Evolutionary conservation across 2,329 filamentous ascomycete genomes (phyloP), one percentile per base, ranked within the genome.

Genomic region (Tolypocladium ophioglossoides): DNA sequence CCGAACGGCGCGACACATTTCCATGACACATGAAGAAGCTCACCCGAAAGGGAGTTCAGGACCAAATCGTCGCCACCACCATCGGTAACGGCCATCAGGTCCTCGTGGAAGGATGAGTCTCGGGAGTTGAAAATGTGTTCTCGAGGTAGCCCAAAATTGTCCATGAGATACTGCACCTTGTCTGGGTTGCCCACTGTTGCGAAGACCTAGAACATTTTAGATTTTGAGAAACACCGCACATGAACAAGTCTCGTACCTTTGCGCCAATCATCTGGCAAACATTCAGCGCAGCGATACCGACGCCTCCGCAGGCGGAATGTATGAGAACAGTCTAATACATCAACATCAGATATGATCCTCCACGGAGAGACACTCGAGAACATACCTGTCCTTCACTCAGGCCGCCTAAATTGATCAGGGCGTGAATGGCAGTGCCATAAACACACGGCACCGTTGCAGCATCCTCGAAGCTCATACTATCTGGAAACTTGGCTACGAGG

Each of bases 11-110:
- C 68, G 9, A 74, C 58, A 52, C 67, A 71, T 22, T 64, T 54
- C 66, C 65, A 72, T 0, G 69, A 64, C 0, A 65, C 63, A 8
- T 59, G 62, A 0, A 72, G 60, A 2, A 65, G 57, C 50, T 70
- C 66, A 4, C 66, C 69, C 0, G 66, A 61, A 0, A 72, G 55
- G 0, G 67, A 69, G 55, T 72, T 71, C 10, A 72, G 55, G 0
- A 72, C 63, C 1, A 71, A 60, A 50, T 73, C 69, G 16, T 73
- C 70, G 11, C 71, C 71, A 2, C 56, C 55, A 24, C 62, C 60
- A 1, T 56, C 52, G 0, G 70, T 73, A 0, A 59, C 57, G 0
- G 47, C 41, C 52, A 62, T 57, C 0, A 72, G 55, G 3, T 61
- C 65, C 1, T 56, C 47, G 0, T 59, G 63, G 47, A 74, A 74